Base-by-base conservation (phyloP, 805 yeast species). In the Ogataea henricii region DNA sequence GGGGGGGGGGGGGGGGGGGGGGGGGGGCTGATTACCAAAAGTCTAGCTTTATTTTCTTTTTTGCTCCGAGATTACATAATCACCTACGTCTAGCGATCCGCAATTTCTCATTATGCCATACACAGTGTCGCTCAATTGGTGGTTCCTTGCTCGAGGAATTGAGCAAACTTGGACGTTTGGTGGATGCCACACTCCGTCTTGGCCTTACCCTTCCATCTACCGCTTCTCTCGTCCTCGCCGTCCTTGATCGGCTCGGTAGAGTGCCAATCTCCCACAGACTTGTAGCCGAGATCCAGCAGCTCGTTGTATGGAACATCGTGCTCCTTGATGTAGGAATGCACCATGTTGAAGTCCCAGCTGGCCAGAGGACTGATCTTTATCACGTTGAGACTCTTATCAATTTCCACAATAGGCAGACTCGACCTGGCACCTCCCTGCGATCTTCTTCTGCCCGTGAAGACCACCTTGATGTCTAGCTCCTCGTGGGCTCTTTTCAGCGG, bases 101-200 rank as follows among this genome's bases (percentile, higher is more conserved):
- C n/a, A 3, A 23, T 34, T 34, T 34, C 17, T 34, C 23, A 34
- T 30, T 30, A 30, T 27, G n/a, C 12, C 12, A 34, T 34, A 34
- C 17, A 34, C 37, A 17, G 13, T 34, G 18, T 27, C 26, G n/a
- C 12, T 13, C 13, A 32, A n/a, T 32, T 32, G 13, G 29, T 9
- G 18, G 40, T 51, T n/a, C 47, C 48, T 51, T 68, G 62, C 35
- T 47, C 43, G 48, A 84, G 63, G 57, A 69, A 86, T 60, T 87
- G 75, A 0, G 87, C 81, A 63, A 87, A 92, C 53, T 87, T 79
- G 21, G 84, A 77, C 1, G 91, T 80, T 58, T 85, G 87, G 62
- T 92, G 98, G 45, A 92, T 90, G 2, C 98, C 98, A 69, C 98
- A 92, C 65, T 92, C 98, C 0, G 96, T 89, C 72, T 92, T 92